phyloP scores from a whole-genome alignment of 2,329 filamentous ascomycete species.

The Botrytis paeoniae region DNA sequence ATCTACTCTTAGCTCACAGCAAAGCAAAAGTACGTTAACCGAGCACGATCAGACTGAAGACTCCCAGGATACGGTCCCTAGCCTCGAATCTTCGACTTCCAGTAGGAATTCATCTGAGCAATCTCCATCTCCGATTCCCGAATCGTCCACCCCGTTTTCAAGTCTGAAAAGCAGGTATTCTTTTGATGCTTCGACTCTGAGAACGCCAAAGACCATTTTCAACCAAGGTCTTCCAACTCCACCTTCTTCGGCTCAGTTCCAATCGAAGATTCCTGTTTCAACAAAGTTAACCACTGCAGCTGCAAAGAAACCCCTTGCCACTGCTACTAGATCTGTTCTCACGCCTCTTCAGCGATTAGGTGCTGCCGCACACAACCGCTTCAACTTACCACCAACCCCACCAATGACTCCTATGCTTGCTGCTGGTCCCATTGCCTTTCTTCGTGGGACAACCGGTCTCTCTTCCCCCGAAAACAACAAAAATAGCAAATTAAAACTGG shows the following conservation, averaged over 20 bases:
- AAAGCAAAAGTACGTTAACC: not conserved
- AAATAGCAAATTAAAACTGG: slow-evolving; percentile 4
- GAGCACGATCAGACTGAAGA: slow-evolving; percentile 1
- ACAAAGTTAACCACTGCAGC: slow-evolving; percentile 24
- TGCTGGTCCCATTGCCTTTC: slow-evolving; percentile 14
- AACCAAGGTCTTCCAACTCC: slow-evolving; percentile 26
- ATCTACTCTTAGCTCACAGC: slow-evolving; percentile 1
- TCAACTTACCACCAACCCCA: slow-evolving; percentile 31
- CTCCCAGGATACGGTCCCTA: slow-evolving; percentile 28
- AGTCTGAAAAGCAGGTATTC: slow-evolving; percentile 29
- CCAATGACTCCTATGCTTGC: slow-evolving; percentile 29
- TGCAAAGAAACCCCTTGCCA: slow-evolving; percentile 19
- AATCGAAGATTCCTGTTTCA: slow-evolving; percentile 35
- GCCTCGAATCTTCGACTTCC: slow-evolving; percentile 28
- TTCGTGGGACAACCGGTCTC: slow-evolving; percentile 21
- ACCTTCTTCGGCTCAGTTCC: slow-evolving; percentile 21
- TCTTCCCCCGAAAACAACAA: slow-evolving; percentile 33
- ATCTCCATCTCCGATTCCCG: slow-evolving; percentile 27
- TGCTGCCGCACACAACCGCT: slow-evolving; percentile 29
- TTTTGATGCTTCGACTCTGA: slow-evolving; percentile 22
- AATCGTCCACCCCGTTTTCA: not conserved
- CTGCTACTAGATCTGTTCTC: slow-evolving; percentile 11
- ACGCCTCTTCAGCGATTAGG: slow-evolving; percentile 39
- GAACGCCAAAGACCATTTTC: slow-evolving; percentile 25
- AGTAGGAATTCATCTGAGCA: slow-evolving; percentile 28